These are phyloP conservation scores for Pyronema domesticum DNA, from an alignment of 495 filamentous ascomycete species.

Conservation along the genomic window DNA sequence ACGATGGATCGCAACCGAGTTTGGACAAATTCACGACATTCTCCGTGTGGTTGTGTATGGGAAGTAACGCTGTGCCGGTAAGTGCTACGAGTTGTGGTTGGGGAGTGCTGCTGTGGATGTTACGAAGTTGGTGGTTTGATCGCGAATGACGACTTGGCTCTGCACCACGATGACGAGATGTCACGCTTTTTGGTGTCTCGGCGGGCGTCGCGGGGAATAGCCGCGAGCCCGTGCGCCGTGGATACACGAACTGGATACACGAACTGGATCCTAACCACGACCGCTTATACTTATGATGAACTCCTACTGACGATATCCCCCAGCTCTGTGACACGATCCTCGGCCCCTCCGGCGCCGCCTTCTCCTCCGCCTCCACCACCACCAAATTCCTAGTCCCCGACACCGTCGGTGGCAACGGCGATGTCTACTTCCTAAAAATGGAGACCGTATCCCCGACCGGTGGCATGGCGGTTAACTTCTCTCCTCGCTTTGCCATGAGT, in stretches of 20 bases:
- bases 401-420: conserved; percentile 31
- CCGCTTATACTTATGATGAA: neutral
- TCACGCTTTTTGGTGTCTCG: too few species aligned
- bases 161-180: too few species aligned
- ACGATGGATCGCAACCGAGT: conserved; percentile 33
- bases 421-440: conserved; percentile 56
- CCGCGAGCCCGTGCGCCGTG: too few species aligned
- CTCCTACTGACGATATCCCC: neutral
- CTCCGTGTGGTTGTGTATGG: conserved; percentile 44
- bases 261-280: too few species aligned
- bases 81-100: neutral
- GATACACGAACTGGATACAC: too few species aligned
- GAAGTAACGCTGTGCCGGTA: conserved; percentile 34
- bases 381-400: conserved; percentile 34
- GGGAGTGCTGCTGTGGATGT: too few species aligned
- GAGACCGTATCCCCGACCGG: conserved; percentile 34
- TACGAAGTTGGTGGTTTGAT: too few species aligned
- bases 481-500: conserved; percentile 44
- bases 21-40: conserved; percentile 38
- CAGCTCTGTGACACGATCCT: conserved; percentile 10
- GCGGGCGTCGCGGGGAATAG: too few species aligned
- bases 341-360: conserved; percentile 32
- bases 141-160: too few species aligned
- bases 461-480: conserved; percentile 40
- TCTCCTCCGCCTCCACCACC: conserved; percentile 33